Evolutionary conservation across 1,284 basidiomycete genomes (phyloP), one percentile per base, ranked within the genome.

Genomic region (Malassezia arunalokei): DNA sequence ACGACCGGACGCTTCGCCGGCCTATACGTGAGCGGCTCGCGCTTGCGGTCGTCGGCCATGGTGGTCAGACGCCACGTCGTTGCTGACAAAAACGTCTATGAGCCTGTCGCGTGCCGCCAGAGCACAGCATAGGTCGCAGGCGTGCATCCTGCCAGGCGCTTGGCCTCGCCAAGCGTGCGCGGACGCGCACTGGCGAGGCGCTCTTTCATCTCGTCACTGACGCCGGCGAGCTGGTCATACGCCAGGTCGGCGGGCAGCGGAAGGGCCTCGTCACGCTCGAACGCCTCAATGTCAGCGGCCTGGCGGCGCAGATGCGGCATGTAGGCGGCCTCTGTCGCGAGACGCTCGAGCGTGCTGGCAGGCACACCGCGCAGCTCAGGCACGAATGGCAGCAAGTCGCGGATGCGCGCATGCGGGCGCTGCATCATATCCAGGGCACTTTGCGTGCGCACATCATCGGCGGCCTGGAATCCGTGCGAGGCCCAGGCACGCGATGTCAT

Each of bases 191-290:
- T 74, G 46, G 75, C 75, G 40, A 90, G 73, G 39, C 82, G 78
- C 66, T 88, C 84, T 52, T 77, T 78, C 17, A 87, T 81, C 68
- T 90, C 87, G 15, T 78, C 79, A 61, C 85, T 87, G 54, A 91
- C 73, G 0, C 86, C 86, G 1, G 76, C 74, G 0, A 91, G 77
- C 5, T 69, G 51, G 2, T 74, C 66, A 65, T 87, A 91, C 68
- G 90, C 81, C 71, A 88, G 78, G 33, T 35, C 33, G 0, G 82
- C 79, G 63, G 85, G 81, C 11, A 91, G 78, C 14, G 77, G 47
- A 12, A 88, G 76, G n/a, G 78, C 76, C 66, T 89, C 86, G 50
- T 90, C 87, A 49, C 82, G 78, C 64, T 81, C 76, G 73, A 89
- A 90, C 6, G 79, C 76, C n/a, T 79, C 77, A n/a, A 90, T 73